These are phyloP conservation scores for Mychonastes homosphaera DNA, from an alignment of 139 green algal species.

Conservation along the genomic window DNA sequence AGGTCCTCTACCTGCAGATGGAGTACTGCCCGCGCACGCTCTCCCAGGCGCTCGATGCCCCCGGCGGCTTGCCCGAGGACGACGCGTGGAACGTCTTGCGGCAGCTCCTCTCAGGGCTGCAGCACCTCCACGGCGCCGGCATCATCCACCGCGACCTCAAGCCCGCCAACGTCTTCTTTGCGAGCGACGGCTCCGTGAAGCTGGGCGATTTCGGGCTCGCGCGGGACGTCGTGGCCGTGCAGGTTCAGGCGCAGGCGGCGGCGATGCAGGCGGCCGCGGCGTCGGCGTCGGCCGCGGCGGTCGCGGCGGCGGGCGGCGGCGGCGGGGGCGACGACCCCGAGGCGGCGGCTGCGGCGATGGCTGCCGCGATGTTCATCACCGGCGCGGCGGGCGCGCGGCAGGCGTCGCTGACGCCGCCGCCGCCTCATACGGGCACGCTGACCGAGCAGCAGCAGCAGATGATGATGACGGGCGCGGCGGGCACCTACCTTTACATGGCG, in stretches of 20 bases:
- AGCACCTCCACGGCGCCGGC: constrained; percentile 62
- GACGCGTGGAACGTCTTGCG: constrained; percentile 65
- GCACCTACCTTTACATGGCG: background rate
- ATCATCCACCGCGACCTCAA: constrained; percentile 83
- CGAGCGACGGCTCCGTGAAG: constrained; percentile 62
- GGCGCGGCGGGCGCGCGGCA: too few species aligned
- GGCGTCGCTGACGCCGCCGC: too few species aligned
- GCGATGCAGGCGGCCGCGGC: too few species aligned
- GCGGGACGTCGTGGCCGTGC: constrained; percentile 20
- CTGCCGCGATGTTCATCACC: too few species aligned
- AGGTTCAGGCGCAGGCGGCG: too few species aligned
- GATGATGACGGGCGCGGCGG: background rate
- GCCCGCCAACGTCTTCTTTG: constrained; percentile 69
- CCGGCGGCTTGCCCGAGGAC: constrained; percentile 41
- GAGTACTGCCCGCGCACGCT: constrained; percentile 82
- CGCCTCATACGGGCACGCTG: too few species aligned
- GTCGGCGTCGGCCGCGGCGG: too few species aligned
- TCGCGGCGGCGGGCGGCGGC: too few species aligned
- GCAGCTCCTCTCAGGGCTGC: constrained; percentile 65
- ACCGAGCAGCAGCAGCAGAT: too few species aligned
- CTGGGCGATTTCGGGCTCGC: constrained; percentile 82
- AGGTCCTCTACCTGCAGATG: constrained; percentile 91
- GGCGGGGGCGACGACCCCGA: too few species aligned
- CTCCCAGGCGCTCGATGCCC: constrained; percentile 25
- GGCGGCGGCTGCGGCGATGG: too few species aligned